phyloP scores from a whole-genome alignment of 1,284 basidiomycete genomes.

The Taiwanofungus camphoratus region DNA sequence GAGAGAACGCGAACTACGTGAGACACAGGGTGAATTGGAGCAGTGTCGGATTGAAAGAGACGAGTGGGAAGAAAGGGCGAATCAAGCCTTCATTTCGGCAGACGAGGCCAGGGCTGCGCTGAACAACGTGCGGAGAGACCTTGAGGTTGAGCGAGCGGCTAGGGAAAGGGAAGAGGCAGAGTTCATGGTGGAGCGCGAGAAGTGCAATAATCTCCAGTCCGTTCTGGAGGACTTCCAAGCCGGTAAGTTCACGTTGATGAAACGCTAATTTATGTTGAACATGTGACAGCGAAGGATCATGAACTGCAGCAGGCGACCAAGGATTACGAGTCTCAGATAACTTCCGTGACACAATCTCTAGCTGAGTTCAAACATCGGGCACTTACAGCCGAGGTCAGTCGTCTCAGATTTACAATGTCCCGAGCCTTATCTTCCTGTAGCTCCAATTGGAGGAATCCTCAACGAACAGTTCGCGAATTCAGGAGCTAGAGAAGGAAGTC shows the following conservation, averaged over 20 bases:
- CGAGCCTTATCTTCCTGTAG: conserved; percentile 27
- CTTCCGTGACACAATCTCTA: conserved; percentile 65
- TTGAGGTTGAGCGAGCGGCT: conserved; percentile 59
- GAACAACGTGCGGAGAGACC: conserved; percentile 57
- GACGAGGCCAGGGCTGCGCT: conserved; percentile 62
- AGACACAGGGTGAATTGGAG: conserved; percentile 79
- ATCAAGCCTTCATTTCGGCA: conserved; percentile 66
- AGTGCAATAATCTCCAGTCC: conserved; percentile 80
- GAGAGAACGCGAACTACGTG: conserved; percentile 78
- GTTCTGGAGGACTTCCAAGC: conserved; percentile 94
- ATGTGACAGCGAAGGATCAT: conserved; percentile 59
- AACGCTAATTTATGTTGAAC: conserved; percentile 14
- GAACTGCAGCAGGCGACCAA: conserved; percentile 75
- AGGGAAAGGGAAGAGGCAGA: conserved; percentile 49
- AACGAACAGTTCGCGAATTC: conserved; percentile 58
- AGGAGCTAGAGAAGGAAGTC: conserved; percentile 80
- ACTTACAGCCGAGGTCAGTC: conserved; percentile 72
- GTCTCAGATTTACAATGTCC: neutral
- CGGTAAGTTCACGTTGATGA: conserved; percentile 44
- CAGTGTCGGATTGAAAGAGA: conserved; percentile 79
- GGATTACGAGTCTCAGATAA: conserved; percentile 75
- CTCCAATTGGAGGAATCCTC: conserved; percentile 71
- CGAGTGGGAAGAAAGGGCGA: conserved; percentile 79
- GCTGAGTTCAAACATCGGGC: conserved; percentile 86
- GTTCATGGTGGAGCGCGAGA: conserved; percentile 68